phyloP scores from a whole-genome alignment of 345 rosid genomes.

The Salix viminalis region DNA sequence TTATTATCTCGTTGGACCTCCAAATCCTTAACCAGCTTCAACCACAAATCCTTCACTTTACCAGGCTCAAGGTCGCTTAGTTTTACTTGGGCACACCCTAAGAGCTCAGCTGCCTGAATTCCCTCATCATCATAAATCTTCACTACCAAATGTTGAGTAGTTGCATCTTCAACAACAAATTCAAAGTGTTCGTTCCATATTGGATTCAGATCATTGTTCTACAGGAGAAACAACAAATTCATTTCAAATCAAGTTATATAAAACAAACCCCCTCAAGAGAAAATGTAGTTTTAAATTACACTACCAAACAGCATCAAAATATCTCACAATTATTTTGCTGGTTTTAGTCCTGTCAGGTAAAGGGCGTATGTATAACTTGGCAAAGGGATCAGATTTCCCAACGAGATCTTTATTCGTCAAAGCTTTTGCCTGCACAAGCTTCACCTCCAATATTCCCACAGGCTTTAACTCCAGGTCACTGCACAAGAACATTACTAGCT shows the following conservation, averaged over 20 bases:
- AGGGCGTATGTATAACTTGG: slow-evolving; percentile 74
- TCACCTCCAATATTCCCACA: slow-evolving; percentile 85
- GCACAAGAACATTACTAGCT: slow-evolving; percentile 25
- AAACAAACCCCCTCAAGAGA: background rate
- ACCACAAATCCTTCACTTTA: slow-evolving; percentile 97
- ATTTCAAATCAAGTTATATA: slow-evolving; percentile 9
- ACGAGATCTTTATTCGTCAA: slow-evolving; percentile 90
- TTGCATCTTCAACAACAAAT: slow-evolving; percentile 76
- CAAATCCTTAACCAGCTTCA: slow-evolving; percentile 94
- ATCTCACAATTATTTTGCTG: slow-evolving; percentile 81
- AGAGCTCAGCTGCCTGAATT: slow-evolving; percentile 73
- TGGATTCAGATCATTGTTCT: slow-evolving; percentile 96
- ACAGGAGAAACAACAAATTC: slow-evolving; percentile 16
- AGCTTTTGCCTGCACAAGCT: slow-evolving; percentile 93
- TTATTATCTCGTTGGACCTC: slow-evolving; percentile 92
- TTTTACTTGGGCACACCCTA: slow-evolving; percentile 82
- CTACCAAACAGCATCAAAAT: background rate
- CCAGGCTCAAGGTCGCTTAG: slow-evolving; percentile 89
- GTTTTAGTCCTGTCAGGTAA: slow-evolving; percentile 64
- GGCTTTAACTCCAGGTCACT: slow-evolving; percentile 95
- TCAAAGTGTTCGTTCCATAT: slow-evolving; percentile 98
- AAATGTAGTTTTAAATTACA: background rate
- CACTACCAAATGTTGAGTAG: slow-evolving; percentile 90
- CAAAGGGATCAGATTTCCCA: slow-evolving; percentile 98
- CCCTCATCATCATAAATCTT: slow-evolving; percentile 92